Conservation (phyloP, 192 early-diverging fungal species). For the Linnemannia elongata region DNA sequence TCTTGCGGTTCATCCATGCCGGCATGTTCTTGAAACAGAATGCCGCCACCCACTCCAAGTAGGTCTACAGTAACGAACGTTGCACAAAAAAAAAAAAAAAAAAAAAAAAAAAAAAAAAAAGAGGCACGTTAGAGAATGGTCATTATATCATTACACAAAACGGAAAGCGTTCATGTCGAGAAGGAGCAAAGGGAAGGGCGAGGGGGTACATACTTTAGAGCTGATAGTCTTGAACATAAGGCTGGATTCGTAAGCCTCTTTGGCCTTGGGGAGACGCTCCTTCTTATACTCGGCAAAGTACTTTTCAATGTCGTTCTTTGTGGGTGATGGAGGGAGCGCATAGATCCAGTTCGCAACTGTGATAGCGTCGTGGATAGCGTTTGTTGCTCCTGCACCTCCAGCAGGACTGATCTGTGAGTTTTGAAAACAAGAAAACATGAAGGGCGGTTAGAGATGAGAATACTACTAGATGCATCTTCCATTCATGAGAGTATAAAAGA, state of each 20-base stretch:
- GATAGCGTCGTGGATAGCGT: conserved; percentile 17
- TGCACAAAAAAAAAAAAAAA: background rate
- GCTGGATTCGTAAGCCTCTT: conserved; percentile 10
- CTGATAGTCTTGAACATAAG: background rate
- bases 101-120: background rate
- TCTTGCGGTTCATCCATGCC: background rate
- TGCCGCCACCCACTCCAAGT: background rate
- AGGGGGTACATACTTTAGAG: background rate
- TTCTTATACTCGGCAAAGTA: conserved; percentile 12
- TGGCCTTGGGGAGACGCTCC: conserved; percentile 20
- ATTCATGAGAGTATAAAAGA: background rate
- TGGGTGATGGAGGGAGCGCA: background rate
- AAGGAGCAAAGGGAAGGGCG: too few relatives aligned
- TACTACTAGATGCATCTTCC: background rate
- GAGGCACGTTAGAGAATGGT: background rate
- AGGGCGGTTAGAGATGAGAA: background rate
- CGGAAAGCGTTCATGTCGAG: too few relatives aligned
- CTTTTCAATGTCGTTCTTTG: background rate
- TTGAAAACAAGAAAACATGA: background rate
- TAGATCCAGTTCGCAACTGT: conserved; percentile 12
- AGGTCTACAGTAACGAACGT: background rate
- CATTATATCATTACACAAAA: background rate
- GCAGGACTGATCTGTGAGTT: background rate
- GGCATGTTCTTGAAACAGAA: conserved; percentile 20
- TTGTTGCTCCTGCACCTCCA: conserved; percentile 9